Base-by-base conservation (phyloP, 164 flowering plant genomes). In the Akebia trifoliata region DNA sequence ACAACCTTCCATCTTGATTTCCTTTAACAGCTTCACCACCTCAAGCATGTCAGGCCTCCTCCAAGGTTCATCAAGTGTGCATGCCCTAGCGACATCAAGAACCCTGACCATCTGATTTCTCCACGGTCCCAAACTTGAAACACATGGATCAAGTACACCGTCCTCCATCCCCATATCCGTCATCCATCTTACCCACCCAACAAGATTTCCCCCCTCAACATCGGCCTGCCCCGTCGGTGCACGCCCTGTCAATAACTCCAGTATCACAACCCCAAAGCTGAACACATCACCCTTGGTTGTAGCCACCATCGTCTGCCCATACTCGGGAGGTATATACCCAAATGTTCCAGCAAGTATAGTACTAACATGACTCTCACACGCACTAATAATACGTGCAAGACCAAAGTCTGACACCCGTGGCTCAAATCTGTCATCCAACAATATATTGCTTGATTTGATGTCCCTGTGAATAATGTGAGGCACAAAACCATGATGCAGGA, bases 391-490 rank as follows among this genome's bases (percentile, higher is more conserved):
- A 8, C 90, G 70, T 3, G 90, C 86, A 30, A 83, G 71, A 9
- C 90, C 90, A 44, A 83, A 83, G 63, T 83, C 90, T 1, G 90
- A 78, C 11, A 83, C 86, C 43, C 79, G 57, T 2, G 90, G 73
- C 57, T 81, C 77, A 29, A 83, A 76, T 20, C 52, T 59, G 39
- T 49, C 40, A 50, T 79, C 86, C 64, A 81, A 47, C 38, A 83
- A 46, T 39, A 83, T 77, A 56, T 83, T 83, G 70, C 86, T 79
- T 6, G 89, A 81, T 63, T 83, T 83, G 48, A 83, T 81, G 75
- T 83, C 89, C 34, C 89, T 63, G 54, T 81, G 89, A 45, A 83
- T 81, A 40, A 83, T 79, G 74, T 81, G 86, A 1, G 89, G 89
- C 6, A 72, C 78, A 52, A 79, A 79, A 2, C 86, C 86, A 34